Evolutionary conservation across 192 early-diverging fungal species (phyloP).

Genomic region (Coemansia sp.): DNA sequence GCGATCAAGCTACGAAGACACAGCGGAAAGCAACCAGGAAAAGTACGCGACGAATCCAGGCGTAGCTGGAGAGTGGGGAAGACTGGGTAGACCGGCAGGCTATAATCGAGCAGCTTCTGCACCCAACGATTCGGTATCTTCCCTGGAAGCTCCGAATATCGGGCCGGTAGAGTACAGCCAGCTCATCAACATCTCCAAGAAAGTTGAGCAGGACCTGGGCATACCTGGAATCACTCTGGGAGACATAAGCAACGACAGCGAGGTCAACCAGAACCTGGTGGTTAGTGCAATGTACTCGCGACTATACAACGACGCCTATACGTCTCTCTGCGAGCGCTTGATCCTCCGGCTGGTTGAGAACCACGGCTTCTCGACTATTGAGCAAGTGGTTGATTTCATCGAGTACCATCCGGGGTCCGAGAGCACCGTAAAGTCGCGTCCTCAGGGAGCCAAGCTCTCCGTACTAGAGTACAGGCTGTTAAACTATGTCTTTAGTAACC

Average conservation of each 20-base stretch:
- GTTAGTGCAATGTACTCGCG: constrained; percentile 49
- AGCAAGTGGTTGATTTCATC: constrained; percentile 18
- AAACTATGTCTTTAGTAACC: constrained; percentile 22
- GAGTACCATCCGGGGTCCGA: constrained; percentile 10
- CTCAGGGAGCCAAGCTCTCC: constrained; percentile 22
- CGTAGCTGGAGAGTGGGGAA: background rate
- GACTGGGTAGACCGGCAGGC: background rate
- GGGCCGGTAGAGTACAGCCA: constrained; percentile 35
- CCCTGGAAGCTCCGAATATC: constrained; percentile 9
- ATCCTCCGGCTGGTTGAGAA: constrained; percentile 21
- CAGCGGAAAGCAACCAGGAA: background rate
- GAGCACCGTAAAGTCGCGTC: constrained; percentile 1
- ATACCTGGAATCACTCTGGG: constrained; percentile 28
- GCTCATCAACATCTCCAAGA: constrained; percentile 26
- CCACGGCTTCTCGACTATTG: constrained; percentile 8
- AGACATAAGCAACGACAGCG: constrained; percentile 15
- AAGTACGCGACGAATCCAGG: background rate
- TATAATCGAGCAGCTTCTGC: background rate
- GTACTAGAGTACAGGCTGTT: constrained; percentile 42
- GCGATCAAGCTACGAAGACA: background rate
- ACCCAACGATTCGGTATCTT: background rate
- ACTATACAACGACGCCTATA: constrained; percentile 46
- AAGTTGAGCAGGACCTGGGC: constrained; percentile 34
- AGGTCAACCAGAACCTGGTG: constrained; percentile 39
- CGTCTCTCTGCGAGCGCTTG: constrained; percentile 40